phyloP scores from a whole-genome alignment of 1,139 yeast genomes.

The Taphrina communis region DNA sequence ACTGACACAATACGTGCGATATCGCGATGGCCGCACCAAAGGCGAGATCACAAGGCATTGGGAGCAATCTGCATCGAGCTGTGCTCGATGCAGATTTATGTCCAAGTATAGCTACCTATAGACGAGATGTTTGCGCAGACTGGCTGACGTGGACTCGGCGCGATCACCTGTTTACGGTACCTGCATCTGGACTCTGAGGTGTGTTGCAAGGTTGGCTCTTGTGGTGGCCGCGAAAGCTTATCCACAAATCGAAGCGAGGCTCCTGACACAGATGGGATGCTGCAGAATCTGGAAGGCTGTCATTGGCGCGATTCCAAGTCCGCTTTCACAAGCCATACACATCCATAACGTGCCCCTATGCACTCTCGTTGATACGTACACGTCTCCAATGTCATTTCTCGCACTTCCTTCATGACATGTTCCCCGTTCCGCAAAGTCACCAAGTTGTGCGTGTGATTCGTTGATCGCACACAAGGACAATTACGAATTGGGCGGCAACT shows the following conservation, averaged over 20 bases:
- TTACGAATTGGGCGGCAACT: background rate
- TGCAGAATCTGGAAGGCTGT: no score
- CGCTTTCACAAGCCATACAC: no score
- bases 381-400: no score
- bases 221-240: conserved; percentile 13
- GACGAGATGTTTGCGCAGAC: no score
- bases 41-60: background rate
- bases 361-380: no score
- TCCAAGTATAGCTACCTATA: no score
- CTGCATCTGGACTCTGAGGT: conserved; percentile 2
- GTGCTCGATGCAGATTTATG: no score
- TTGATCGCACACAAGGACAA: background rate
- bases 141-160: background rate
- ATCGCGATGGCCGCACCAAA: no score
- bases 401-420: no score
- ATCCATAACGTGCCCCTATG: no score
- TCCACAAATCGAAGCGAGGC: background rate
- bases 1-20: background rate
- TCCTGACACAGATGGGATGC: background rate
- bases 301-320: no score
- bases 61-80: background rate
- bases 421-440: no score
- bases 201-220: background rate
- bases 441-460: background rate
- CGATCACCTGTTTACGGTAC: background rate